These are phyloP conservation scores for Scleroderma citrinum DNA, from an alignment of 768 basidiomycete genomes.

Conservation along the genomic window DNA sequence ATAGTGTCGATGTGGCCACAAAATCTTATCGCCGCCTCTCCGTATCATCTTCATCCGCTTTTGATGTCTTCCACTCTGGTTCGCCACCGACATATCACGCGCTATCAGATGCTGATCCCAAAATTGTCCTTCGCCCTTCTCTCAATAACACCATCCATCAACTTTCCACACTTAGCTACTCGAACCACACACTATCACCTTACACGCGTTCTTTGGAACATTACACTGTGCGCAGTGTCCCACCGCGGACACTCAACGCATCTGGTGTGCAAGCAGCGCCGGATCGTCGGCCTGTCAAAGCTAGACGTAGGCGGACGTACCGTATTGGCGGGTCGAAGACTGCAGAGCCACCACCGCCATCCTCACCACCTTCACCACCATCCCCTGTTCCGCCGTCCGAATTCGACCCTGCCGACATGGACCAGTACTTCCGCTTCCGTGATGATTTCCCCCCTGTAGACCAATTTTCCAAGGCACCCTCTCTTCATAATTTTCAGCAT, in stretches of 20 bases:
- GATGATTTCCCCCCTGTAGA: constrained; percentile 14
- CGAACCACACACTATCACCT: constrained; percentile 91
- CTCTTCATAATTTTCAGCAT: constrained; percentile 8
- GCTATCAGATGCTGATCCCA: constrained; percentile 38
- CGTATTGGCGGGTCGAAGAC: constrained; percentile 39
- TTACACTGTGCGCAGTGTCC: constrained; percentile 88
- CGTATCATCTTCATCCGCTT: constrained; percentile 28
- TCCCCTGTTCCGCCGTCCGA: constrained; percentile 40
- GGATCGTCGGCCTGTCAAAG: constrained; percentile 59
- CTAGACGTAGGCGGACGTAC: constrained; percentile 69
- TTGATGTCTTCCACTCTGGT: constrained; percentile 30
- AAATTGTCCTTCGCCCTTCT: constrained; percentile 59
- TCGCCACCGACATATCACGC: constrained; percentile 30
- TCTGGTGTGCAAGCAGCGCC: constrained; percentile 28
- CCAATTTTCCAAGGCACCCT: not conserved
- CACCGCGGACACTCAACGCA: constrained; percentile 44
- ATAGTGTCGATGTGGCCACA: constrained; percentile 13
- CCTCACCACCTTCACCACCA: constrained; percentile 14
- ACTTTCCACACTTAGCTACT: constrained; percentile 77
- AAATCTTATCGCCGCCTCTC: constrained; percentile 29
- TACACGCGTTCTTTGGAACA: constrained; percentile 89
- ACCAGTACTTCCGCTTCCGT: constrained; percentile 57
- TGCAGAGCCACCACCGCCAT: constrained; percentile 9
- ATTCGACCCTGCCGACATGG: constrained; percentile 69
- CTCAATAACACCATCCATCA: constrained; percentile 78